These are phyloP conservation scores for Microstegium vimineum DNA, from an alignment of 176 grass and related monocot species.

Conservation along the genomic window DNA sequence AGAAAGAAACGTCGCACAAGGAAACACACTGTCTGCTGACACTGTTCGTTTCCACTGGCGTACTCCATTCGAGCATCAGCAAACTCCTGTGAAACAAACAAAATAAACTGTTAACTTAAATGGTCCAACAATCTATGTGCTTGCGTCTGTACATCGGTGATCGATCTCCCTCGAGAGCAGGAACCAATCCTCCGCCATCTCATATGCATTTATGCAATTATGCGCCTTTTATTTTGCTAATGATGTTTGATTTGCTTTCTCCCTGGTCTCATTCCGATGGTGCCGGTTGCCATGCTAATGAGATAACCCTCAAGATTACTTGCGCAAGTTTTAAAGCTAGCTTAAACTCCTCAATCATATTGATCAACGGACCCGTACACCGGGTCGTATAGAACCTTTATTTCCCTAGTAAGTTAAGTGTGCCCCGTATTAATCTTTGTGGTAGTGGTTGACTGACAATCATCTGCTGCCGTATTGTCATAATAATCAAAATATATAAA, in stretches of 20 bases:
- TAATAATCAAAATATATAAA: not conserved
- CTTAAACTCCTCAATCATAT: not conserved
- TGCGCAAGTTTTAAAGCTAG: not conserved
- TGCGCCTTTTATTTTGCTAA: not conserved
- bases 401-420: too few relatives aligned
- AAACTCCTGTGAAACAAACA: not conserved
- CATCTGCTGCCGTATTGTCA: not conserved
- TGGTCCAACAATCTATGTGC: not conserved
- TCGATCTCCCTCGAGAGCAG: not conserved
- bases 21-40: not conserved
- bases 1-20: too few relatives aligned
- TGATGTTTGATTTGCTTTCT: not conserved
- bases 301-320: not conserved
- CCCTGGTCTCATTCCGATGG: not conserved
- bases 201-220: not conserved
- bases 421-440: too few relatives aligned
- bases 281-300: not conserved
- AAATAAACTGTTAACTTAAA: not conserved
- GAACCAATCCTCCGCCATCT: not conserved
- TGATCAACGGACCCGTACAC: too few relatives aligned
- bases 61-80: not conserved
- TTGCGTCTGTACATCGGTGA: not conserved
- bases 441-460: not conserved
- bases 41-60: not conserved
- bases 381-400: too few relatives aligned